Evolutionary conservation across 129 eudicot species (phyloP).

Genomic region (Tagetes patula): DNA sequence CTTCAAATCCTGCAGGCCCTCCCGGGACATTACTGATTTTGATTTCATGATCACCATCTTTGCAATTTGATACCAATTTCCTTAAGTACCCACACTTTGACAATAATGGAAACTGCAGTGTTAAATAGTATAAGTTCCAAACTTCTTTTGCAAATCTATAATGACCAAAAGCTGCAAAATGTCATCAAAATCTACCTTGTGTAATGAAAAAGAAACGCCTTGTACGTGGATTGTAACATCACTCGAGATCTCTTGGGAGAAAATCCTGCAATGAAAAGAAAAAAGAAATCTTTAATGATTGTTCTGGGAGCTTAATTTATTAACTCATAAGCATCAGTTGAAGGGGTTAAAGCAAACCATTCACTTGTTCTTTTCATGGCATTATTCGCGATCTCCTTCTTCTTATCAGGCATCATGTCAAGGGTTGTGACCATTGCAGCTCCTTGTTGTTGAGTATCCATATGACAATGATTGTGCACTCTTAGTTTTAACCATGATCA

Average conservation of each 20-base stretch:
- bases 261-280: slow-evolving; percentile 56
- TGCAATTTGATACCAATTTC: slow-evolving; percentile 57
- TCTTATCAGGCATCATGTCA: slow-evolving; percentile 50
- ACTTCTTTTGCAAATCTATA: background rate
- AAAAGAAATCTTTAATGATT: slow-evolving; percentile 1
- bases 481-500: slow-evolving; percentile 27
- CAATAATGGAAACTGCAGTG: slow-evolving; percentile 74
- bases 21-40: slow-evolving; percentile 75
- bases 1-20: slow-evolving; percentile 83
- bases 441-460: slow-evolving; percentile 44
- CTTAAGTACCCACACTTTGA: slow-evolving; percentile 80
- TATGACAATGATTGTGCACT: slow-evolving; percentile 39
- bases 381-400: slow-evolving; percentile 59
- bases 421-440: slow-evolving; percentile 29
- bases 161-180: background rate
- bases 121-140: background rate
- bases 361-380: slow-evolving; percentile 88
- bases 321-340: background rate
- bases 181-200: slow-evolving; percentile 57
- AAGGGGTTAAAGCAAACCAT: slow-evolving; percentile 52
- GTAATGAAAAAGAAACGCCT: slow-evolving; percentile 75
- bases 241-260: slow-evolving; percentile 78
- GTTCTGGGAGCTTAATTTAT: background rate
- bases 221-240: slow-evolving; percentile 63
- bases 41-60: slow-evolving; percentile 39